Evolutionary conservation across 2,329 filamentous ascomycete species (phyloP).

Genomic region (Hirsutella minnesotensis): DNA sequence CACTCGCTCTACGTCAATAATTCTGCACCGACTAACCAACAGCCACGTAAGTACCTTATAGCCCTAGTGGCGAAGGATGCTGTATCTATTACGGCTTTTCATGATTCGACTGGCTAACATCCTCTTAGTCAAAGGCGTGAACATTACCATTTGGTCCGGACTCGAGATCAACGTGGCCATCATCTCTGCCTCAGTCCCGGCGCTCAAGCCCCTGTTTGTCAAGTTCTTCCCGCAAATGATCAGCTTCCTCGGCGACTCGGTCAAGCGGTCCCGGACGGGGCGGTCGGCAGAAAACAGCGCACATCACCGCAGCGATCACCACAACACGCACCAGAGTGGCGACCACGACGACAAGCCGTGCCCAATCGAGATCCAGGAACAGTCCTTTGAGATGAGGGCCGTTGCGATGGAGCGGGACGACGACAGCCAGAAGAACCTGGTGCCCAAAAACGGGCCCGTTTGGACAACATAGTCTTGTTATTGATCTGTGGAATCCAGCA

Average conservation of each 20-base stretch:
- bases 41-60: too few relatives aligned
- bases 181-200: slow-evolving; percentile 20
- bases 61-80: too few relatives aligned
- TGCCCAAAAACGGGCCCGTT: neutral
- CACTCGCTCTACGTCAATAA: slow-evolving; percentile 8
- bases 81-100: too few relatives aligned
- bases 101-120: too few relatives aligned
- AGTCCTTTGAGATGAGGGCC: slow-evolving; percentile 9
- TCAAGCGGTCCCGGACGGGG: slow-evolving; percentile 1
- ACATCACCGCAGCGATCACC: slow-evolving; percentile 3
- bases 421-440: slow-evolving; percentile 7
- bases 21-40: neutral
- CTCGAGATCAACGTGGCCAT: slow-evolving; percentile 23
- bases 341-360: neutral
- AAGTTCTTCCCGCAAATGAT: slow-evolving; percentile 12
- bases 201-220: slow-evolving; percentile 19
- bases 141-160: slow-evolving; percentile 16
- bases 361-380: slow-evolving; percentile 5
- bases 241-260: slow-evolving; percentile 4
- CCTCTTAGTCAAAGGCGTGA: slow-evolving; percentile 7
- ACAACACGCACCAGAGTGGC: neutral
- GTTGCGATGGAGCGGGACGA: slow-evolving; percentile 2
- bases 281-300: slow-evolving; percentile 1
- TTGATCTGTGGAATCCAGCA: too few relatives aligned
- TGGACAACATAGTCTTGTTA: too few relatives aligned